Base-by-base conservation (phyloP, 2,329 filamentous ascomycete genomes). In the Ceratocystis papillata region DNA sequence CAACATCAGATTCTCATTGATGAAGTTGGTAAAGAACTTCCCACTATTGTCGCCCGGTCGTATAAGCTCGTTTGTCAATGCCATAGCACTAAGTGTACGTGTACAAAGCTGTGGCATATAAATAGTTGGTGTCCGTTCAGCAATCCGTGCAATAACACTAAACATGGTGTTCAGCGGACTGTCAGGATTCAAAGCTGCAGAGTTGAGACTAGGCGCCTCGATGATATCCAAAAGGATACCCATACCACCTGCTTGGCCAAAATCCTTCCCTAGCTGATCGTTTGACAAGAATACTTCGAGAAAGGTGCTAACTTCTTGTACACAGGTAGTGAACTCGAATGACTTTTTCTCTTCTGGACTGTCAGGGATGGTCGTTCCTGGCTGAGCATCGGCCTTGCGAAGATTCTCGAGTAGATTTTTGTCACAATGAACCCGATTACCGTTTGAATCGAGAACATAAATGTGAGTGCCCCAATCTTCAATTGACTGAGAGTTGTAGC, bases 221-320 rank as follows among this genome's bases (percentile, higher is more conserved):
- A 87, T 87, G 65, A 96, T 84, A 72, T 96, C 90, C 65, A 99
- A 79, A 22, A 97, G 79, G 63, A 88, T 80, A 74, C 96, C 90
- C 28, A 93, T 85, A 5, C 90, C 94, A 67, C 91, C 90, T 62
- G 83, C 82, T 65, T 88, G 84, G 69, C 94, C 85, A 72, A 96
- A 93, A 28, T 83, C 81, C 20, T 80, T 78, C 74, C 88, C 92
- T 71, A 95, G 81, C 44, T 80, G 80, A 66, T 83, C 80, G 72
- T 95, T 96, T 69, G 84, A 82, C 67, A 94, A 84, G 73, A 94
- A 93, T 0, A 87, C 72, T 8, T 76, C 75, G 59, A 99, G 76
- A 73, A 99, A 99, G 62, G 84, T 87, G 68, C 87, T 82, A 46
- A 90, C 79, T 28, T 68, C 67, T 62, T 68, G 67, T 2, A 68